Percentiles rank a stretch among this genome's conserved stretches.
phyloP scores from a whole-genome alignment of 805 yeast species.

The Saccharomycopsis fodiens region DNA sequence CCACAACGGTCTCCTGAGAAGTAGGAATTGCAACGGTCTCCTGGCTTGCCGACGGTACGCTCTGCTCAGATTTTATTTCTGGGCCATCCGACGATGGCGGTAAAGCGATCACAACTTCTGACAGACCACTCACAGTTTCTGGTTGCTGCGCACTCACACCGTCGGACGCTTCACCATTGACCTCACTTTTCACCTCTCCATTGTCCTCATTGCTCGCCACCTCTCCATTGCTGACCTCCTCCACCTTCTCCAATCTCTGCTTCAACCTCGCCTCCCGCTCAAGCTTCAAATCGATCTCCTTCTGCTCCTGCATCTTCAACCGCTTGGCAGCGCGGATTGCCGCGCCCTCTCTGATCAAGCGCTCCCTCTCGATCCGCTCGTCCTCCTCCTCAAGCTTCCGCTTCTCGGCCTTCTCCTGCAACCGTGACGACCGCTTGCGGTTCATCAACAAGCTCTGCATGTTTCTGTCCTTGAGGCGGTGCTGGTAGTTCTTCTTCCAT shows the following conservation, averaged over 20 bases:
- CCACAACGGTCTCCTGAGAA: too few relatives aligned
- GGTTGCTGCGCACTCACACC: too few relatives aligned
- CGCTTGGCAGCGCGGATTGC: slow-evolving; percentile 20
- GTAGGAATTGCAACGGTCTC: too few relatives aligned
- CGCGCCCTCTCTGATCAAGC: slow-evolving; percentile 15
- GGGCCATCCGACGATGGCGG: too few relatives aligned
- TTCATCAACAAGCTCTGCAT: slow-evolving; percentile 56
- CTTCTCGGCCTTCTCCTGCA: slow-evolving; percentile 63
- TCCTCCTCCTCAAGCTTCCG: slow-evolving; percentile 38
- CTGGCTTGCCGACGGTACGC: too few relatives aligned
- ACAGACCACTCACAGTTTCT: too few relatives aligned
- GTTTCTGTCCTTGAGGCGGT: slow-evolving; percentile 55
- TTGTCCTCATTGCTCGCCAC: too few relatives aligned
- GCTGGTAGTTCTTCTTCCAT: slow-evolving; percentile 45
- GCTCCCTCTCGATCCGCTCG: slow-evolving; percentile 20
- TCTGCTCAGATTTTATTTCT: too few relatives aligned
- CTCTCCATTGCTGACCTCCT: too few relatives aligned
- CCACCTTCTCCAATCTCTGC: not conserved
- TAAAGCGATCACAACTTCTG: too few relatives aligned
- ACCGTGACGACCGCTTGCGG: slow-evolving; percentile 66
- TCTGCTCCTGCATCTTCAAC: slow-evolving; percentile 14
- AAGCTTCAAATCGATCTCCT: slow-evolving; percentile 2
- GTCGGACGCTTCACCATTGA: too few relatives aligned
- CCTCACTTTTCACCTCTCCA: too few relatives aligned
- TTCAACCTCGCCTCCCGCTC: not conserved